Percentiles rank a stretch among this genome's conserved stretches.
These are phyloP conservation scores for Canna indica DNA, from an alignment of 176 grass and related monocot species.

Conservation along the genomic window DNA sequence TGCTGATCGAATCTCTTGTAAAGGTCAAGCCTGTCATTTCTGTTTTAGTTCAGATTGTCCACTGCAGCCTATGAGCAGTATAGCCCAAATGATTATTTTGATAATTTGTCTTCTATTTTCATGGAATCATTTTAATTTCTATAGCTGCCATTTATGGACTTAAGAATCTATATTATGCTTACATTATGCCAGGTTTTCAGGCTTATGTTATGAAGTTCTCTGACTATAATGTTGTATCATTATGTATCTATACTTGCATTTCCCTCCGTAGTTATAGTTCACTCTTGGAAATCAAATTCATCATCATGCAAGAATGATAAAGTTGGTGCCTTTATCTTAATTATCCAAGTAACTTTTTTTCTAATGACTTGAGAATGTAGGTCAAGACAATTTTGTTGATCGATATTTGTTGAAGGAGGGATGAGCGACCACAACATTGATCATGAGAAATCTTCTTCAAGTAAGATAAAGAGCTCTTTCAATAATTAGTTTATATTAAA, in stretches of 20 bases:
- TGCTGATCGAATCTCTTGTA: too few relatives aligned
- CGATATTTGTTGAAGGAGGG: not conserved
- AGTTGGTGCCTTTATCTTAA: not conserved
- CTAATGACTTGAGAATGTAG: not conserved
- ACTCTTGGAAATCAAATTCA: not conserved
- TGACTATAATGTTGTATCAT: not conserved
- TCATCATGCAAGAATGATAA: not conserved
- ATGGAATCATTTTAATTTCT: not conserved
- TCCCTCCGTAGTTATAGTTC: not conserved
- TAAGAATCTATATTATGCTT: not conserved
- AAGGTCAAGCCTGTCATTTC: too few relatives aligned
- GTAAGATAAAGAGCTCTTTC: not conserved
- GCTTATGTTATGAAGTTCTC: not conserved
- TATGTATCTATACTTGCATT: not conserved
- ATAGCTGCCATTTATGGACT: not conserved
- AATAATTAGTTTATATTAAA: not conserved
- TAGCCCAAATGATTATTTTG: not conserved
- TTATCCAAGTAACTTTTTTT: not conserved
- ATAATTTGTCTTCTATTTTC: not conserved
- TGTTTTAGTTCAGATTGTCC: not conserved
- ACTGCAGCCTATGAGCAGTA: not conserved
- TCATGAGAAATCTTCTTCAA: not conserved
- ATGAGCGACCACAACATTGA: slow-evolving; percentile 1
- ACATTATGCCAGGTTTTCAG: not conserved
- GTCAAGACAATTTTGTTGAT: not conserved